Percentiles rank a stretch among this genome's conserved stretches.
Evolutionary conservation across 1,284 basidiomycete genomes (phyloP).

Genomic region (Takashimella koratensis): DNA sequence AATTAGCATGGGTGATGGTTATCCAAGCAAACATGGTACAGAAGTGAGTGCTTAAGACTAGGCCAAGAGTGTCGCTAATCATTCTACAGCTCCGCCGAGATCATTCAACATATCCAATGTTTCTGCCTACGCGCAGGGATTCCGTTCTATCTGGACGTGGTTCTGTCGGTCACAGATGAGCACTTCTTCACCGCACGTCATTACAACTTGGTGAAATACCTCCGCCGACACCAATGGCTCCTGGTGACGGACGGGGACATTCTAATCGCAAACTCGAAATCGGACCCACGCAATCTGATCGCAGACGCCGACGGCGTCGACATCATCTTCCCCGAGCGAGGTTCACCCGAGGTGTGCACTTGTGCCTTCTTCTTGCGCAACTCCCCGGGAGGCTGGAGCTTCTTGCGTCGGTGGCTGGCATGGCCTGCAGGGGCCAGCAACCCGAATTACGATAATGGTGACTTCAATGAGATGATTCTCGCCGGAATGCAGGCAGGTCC

Average conservation of each 20-base stretch:
- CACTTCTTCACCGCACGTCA: neutral
- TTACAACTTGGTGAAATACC: neutral
- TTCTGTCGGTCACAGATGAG: neutral
- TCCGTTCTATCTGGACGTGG: neutral
- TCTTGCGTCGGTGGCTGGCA: neutral
- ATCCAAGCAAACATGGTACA: too few species aligned
- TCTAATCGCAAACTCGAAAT: neutral
- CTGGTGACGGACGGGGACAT: neutral
- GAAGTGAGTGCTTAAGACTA: too few species aligned
- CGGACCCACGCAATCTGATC: neutral
- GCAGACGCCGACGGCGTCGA: neutral
- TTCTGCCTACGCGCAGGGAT: neutral
- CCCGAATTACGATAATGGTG: neutral
- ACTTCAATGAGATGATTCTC: neutral
- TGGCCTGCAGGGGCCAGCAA: neutral
- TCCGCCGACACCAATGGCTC: neutral
- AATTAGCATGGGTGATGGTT: neutral
- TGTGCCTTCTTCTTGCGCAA: neutral
- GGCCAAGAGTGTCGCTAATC: neutral
- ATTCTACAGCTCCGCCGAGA: neutral
- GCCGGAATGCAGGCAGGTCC: neutral
- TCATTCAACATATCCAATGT: too few species aligned
- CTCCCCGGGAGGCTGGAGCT: conserved; percentile 2
- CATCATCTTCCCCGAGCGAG: neutral
- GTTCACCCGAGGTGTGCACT: neutral